Evolutionary conservation across 2,329 filamentous ascomycete genomes (phyloP).

Genomic region (Nothopassalora personata): DNA sequence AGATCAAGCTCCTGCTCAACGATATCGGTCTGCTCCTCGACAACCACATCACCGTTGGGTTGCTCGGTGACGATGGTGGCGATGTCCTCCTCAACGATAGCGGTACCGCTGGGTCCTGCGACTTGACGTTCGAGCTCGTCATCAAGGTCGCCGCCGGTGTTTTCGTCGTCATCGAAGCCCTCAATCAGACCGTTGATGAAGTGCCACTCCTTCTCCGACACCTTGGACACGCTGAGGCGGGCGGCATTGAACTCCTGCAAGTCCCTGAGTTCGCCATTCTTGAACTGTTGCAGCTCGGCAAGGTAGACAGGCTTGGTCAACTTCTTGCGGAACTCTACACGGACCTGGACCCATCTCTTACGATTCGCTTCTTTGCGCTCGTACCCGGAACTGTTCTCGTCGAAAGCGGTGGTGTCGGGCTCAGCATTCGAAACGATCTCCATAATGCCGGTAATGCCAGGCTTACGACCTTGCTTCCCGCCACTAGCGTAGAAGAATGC

Average conservation of each 20-base stretch:
- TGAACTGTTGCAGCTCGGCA: conserved; percentile 62
- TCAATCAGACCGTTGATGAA: conserved; percentile 44
- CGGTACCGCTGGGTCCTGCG: background rate
- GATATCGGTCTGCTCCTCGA: conserved; percentile 37
- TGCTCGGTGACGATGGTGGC: conserved; percentile 3
- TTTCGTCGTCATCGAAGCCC: conserved; percentile 17
- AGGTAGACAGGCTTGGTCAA: conserved; percentile 66
- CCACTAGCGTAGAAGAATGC: conserved; percentile 98
- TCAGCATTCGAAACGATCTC: conserved; percentile 81
- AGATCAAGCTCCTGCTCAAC: conserved; percentile 1
- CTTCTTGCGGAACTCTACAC: conserved; percentile 81
- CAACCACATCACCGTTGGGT: conserved; percentile 17
- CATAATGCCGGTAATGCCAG: conserved; percentile 63
- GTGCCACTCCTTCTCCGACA: conserved; percentile 60
- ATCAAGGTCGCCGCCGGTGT: background rate
- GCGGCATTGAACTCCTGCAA: conserved; percentile 81
- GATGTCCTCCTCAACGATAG: background rate
- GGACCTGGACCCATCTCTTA: conserved; percentile 82
- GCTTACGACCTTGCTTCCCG: conserved; percentile 60
- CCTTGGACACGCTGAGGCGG: conserved; percentile 74
- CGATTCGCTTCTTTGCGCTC: conserved; percentile 68
- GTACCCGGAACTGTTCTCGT: conserved; percentile 72
- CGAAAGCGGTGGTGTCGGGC: conserved; percentile 69
- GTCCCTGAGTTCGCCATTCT: conserved; percentile 44
- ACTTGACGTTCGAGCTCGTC: background rate